Percentiles rank a stretch among this genome's conserved stretches.
Conservation (phyloP, 2,329 filamentous ascomycete genomes). For the Arthroderma sp. region DNA sequence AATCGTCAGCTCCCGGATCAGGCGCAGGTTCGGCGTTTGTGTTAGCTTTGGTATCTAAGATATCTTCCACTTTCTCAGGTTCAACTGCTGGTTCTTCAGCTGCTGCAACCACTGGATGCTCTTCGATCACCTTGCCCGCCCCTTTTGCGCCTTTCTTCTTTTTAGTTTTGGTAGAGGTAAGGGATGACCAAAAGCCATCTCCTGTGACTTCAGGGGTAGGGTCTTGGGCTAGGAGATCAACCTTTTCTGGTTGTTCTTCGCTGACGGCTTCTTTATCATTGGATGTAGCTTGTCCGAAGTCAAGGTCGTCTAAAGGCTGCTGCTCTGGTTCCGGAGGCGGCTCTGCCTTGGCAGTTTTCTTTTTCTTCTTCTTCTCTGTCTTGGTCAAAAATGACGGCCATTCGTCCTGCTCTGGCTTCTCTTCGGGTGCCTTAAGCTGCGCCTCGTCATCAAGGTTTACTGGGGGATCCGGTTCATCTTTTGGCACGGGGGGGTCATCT, state of each 20-base stretch:
- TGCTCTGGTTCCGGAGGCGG: conserved; percentile 21
- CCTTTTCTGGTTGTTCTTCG: conserved; percentile 12
- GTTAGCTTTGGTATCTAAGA: not conserved
- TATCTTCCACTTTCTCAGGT: not conserved
- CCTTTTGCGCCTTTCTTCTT: conserved; percentile 40
- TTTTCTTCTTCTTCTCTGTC: conserved; percentile 20
- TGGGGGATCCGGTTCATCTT: not conserved
- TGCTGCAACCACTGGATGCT: not conserved
- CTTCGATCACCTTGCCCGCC: conserved; percentile 1
- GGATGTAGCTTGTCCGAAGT: not conserved
- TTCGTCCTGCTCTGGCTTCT: conserved; percentile 1
- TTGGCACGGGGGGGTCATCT: not conserved
- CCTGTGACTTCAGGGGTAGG: not conserved
- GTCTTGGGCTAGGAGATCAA: conserved; percentile 6
- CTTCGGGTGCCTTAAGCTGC: not conserved
- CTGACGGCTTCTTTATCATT: not conserved
- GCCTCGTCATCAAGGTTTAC: not conserved
- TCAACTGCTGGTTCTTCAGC: not conserved
- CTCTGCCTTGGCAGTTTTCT: conserved; percentile 9
- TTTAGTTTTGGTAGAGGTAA: conserved; percentile 20
- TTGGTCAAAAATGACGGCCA: not conserved
- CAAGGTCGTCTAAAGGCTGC: conserved; percentile 15
- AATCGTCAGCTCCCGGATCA: conserved; percentile 15
- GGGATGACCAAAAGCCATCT: conserved; percentile 13
- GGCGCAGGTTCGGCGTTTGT: conserved; percentile 3